A percentile compares a stretch with the other conserved stretches of the same genome.
Conservation (phyloP, 1,284 basidiomycete genomes). For the Cryptococcus wingfieldii region DNA sequence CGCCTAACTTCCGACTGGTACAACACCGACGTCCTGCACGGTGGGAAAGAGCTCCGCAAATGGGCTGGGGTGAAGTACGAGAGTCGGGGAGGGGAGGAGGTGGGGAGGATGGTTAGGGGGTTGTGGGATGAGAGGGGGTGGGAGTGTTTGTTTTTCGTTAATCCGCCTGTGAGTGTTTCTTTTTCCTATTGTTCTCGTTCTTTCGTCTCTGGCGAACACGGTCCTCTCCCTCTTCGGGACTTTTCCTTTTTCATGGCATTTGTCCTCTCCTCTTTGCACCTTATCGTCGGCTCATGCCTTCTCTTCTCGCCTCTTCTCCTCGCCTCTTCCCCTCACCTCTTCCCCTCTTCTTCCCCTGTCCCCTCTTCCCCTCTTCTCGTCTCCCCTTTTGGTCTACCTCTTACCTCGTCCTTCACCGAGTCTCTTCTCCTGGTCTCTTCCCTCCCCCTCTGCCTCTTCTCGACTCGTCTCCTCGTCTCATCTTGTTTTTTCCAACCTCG, state of each 20-base stretch:
- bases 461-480: too few relatives aligned
- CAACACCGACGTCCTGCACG: constrained; percentile 27
- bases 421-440: too few relatives aligned
- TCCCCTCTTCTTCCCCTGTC: too few relatives aligned
- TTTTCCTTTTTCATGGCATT: too few relatives aligned
- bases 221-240: neutral
- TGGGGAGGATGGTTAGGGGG: constrained; percentile 41
- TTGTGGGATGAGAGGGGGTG: constrained; percentile 45
- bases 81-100: constrained; percentile 34
- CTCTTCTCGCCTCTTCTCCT: too few relatives aligned
- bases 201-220: neutral
- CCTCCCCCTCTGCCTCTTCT: too few relatives aligned
- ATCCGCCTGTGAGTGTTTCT: constrained; percentile 32
- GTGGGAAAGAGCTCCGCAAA: constrained; percentile 22
- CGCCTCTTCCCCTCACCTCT: too few relatives aligned
- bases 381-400: too few relatives aligned
- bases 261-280: too few relatives aligned
- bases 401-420: too few relatives aligned
- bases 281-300: neutral
- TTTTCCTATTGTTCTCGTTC: neutral
- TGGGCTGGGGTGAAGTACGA: constrained; percentile 39
- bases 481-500: too few relatives aligned
- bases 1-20: constrained; percentile 28
- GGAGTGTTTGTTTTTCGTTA: constrained; percentile 47
- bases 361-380: too few relatives aligned